Base-by-base conservation (phyloP, 2,329 filamentous ascomycete genomes). In the Botrytis deweyae region DNA sequence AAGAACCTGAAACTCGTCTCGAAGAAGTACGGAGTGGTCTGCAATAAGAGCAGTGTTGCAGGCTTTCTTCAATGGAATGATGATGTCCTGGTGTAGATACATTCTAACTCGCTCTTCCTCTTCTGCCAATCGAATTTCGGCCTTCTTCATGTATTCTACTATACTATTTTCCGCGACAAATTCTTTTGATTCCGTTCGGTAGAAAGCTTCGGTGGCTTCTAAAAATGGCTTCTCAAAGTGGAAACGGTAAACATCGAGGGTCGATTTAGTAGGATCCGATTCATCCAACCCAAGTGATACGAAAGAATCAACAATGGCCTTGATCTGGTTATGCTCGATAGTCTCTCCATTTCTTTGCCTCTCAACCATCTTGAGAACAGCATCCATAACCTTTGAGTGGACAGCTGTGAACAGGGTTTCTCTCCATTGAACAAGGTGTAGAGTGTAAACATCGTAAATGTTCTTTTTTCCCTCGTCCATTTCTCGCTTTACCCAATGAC, bases 61-160 rank as follows among this genome's bases (percentile, higher is more conserved):
- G 4, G 91, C 90, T 80, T 93, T 94, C 85, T 95, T 97, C 72
- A 99, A 86, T 25, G 91, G 91, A 12, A 90, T 85, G 78, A 93
- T 92, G 74, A 98, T 98, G 83, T 99, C 96, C 52, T 90, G 89
- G 80, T 98, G 94, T 64, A 99, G 87, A 81, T 97, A 99, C 81
- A 98, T 90, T 77, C 90, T 90, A 16, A 99, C 96, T 40, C 96
- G 93, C 81, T 95, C 93, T 84, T 97, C 96, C 83, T 99, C 96
- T 83, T 99, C 96, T 12, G 93, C 90, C 75, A 99, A 84, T 46
- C 96, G 91, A 61, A 90, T 84, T 84, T 98, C 95, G 0, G 96
- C 97, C 88, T 99, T 99, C 87, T 98, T 98, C 96, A 99, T 98
- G 84, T 98, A 99, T 81, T 99, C 96, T 49, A 99, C 95, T 6